A percentile compares a stretch with the other conserved stretches of the same genome.
These are phyloP conservation scores for Phytophthora hybrid DNA, from an alignment of 352 stramenopile genomes.

Conservation along the genomic window DNA sequence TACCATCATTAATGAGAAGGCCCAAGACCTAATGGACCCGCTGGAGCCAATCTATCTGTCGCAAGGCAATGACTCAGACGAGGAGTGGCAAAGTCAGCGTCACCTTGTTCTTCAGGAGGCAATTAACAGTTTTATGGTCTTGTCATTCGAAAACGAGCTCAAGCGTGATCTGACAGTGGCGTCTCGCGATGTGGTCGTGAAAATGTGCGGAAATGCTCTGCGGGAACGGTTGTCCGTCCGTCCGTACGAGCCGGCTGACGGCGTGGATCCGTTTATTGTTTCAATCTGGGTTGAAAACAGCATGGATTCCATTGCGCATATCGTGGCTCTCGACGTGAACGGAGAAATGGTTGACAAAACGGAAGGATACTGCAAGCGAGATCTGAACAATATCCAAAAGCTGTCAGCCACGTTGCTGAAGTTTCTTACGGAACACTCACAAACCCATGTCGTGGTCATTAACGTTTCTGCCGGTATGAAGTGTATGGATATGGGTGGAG, in stretches of 20 bases:
- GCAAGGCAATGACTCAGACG: constrained; percentile 59
- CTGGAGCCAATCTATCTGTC: constrained; percentile 79
- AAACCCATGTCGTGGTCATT: constrained; percentile 87
- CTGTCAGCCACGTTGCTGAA: constrained; percentile 82
- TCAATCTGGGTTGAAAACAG: constrained; percentile 89
- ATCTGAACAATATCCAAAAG: constrained; percentile 77
- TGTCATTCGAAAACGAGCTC: constrained; percentile 88
- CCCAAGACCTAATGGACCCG: constrained; percentile 85
- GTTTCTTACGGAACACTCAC: constrained; percentile 84
- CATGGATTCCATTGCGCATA: constrained; percentile 83
- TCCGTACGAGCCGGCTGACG: constrained; percentile 83
- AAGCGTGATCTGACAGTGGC: constrained; percentile 79
- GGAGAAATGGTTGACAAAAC: constrained; percentile 90
- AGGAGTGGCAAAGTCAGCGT: constrained; percentile 89
- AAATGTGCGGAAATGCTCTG: constrained; percentile 76
- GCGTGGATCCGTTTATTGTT: constrained; percentile 82
- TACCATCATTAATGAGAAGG: constrained; percentile 83
- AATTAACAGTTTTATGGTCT: constrained; percentile 84
- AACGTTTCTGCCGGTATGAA: constrained; percentile 92
- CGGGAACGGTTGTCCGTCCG: constrained; percentile 76
- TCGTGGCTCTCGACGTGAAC: constrained; percentile 88
- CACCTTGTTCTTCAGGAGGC: constrained; percentile 88
- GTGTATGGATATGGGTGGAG: constrained; percentile 90
- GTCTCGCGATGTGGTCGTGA: constrained; percentile 78
- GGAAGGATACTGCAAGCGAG: constrained; percentile 82